These are phyloP conservation scores for Yarrowia divulgata DNA, from an alignment of 805 yeast species.

Conservation along the genomic window DNA sequence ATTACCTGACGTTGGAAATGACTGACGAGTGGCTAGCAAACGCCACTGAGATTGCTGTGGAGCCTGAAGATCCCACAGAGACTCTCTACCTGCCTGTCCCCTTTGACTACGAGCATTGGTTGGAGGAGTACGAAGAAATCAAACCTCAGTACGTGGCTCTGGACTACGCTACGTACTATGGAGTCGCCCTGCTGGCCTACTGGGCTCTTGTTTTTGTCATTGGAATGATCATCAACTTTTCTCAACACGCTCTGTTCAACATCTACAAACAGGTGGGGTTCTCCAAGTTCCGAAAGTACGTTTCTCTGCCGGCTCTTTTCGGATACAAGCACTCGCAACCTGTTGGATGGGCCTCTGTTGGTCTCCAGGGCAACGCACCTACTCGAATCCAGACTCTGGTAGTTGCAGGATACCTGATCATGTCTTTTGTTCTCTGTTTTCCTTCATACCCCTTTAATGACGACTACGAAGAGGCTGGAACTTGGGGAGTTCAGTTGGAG, in stretches of 20 bases:
- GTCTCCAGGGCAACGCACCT: conserved; percentile 49
- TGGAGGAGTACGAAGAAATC: conserved; percentile 31
- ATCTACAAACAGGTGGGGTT: conserved; percentile 41
- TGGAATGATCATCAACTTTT: conserved; percentile 44
- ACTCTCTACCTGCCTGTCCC: conserved; percentile 11
- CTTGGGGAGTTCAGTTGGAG: conserved; percentile 40
- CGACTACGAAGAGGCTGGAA: conserved; percentile 47
- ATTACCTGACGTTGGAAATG: conserved; percentile 1
- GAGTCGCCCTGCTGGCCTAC: conserved; percentile 47
- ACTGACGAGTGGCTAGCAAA: conserved; percentile 11
- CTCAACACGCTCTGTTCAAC: conserved; percentile 15
- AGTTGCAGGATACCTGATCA: conserved; percentile 48
- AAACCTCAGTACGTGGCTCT: conserved; percentile 7
- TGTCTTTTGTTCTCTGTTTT: conserved; percentile 47
- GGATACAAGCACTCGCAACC: conserved; percentile 48
- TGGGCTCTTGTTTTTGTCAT: conserved; percentile 47
- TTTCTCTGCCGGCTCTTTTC: conserved; percentile 50
- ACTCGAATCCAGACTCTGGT: conserved; percentile 55
- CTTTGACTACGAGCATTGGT: conserved; percentile 8
- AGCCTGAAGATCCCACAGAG: neutral
- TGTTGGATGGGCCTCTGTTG: conserved; percentile 40
- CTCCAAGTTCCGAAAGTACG: conserved; percentile 43
- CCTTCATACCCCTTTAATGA: conserved; percentile 38
- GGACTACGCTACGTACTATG: conserved; percentile 41
- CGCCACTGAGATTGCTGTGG: neutral